phyloP scores from a whole-genome alignment of 2,329 filamentous ascomycete genomes.

The Sporothrix pseudoabietina region DNA sequence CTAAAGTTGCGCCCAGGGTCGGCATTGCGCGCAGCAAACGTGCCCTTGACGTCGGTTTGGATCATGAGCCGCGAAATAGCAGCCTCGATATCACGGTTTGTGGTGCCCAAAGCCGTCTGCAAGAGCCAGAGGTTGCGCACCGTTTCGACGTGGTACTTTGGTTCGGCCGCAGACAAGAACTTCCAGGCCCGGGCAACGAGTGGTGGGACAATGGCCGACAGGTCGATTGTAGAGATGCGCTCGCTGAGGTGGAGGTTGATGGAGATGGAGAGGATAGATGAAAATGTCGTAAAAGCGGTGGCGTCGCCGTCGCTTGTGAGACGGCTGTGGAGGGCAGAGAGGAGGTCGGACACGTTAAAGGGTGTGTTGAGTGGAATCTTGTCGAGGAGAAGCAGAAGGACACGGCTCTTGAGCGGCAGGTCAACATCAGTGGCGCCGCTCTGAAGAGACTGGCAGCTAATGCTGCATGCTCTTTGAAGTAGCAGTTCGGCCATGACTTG shows the following conservation, averaged over 20 bases:
- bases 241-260: conserved; percentile 58
- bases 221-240: conserved; percentile 54
- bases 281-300: conserved; percentile 58
- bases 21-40: conserved; percentile 52
- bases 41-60: conserved; percentile 51
- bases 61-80: conserved; percentile 72
- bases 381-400: conserved; percentile 60
- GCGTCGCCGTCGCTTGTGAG: conserved; percentile 43
- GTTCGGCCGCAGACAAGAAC: conserved; percentile 76
- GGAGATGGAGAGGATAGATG: conserved; percentile 60
- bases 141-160: conserved; percentile 93
- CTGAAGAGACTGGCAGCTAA: conserved; percentile 53
- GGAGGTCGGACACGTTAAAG: conserved; percentile 52
- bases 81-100: conserved; percentile 76
- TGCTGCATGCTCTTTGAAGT: conserved; percentile 59
- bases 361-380: conserved; percentile 52
- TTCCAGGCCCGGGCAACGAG: conserved; percentile 76
- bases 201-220: conserved; percentile 65
- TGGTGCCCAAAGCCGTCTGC: conserved; percentile 68
- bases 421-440: conserved; percentile 48
- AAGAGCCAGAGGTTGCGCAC: conserved; percentile 84
- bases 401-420: conserved; percentile 59
- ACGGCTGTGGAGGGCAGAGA: conserved; percentile 55
- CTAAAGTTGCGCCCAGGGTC: conserved; percentile 71
- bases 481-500: conserved; percentile 63